Base-by-base conservation (phyloP, 768 basidiomycete species). In the Clathrus columnatus region DNA sequence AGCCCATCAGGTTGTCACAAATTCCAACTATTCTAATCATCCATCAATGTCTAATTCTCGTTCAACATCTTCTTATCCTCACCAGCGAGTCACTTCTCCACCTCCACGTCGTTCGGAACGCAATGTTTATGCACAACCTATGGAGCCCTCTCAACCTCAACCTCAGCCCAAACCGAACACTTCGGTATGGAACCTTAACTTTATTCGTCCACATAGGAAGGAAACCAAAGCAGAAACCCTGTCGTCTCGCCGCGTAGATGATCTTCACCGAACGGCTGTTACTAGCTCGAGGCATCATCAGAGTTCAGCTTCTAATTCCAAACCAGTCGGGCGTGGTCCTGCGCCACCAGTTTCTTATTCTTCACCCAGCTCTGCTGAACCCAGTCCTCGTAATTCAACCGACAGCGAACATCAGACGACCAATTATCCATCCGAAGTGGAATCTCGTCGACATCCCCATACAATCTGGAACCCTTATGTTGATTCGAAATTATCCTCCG, bases 331-430 rank as follows among this genome's bases (percentile, higher is more conserved):
- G 4, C 36, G 36, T 14, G 36, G 11, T 36, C 36, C 36, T 2
- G 36, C 36, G 4, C 36, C 36, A 36, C 36, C 36, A 36, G 54
- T 26, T 18, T 55, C 54, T 11, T 20, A 29, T 42, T 55, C 46
- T 21, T 32, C 54, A 18, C 46, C 18, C 29, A 29, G 45, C 17
- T 55, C 54, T 26, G 36, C 54, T 17, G 46, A 55, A 28, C 16
- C 54, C 17, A 55, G 54, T 30, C 54, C 54, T 24, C 44, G 46
- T 32, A 47, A 44, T 18, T 55, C 54, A 36, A 48, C 54, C 20
- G 54, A 55, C 48, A 42, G 51, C 21, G 43, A 47, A 5, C 54
- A 23, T 24, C 54, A 43, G 16, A 20, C 24, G n/a, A 23, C 46
- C 16, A 23, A 24, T n/a, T 10, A 24, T 36, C 14, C n/a, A 14